phyloP scores from a whole-genome alignment of 2,329 filamentous ascomycete species.

The Cryphonectria parasitica region DNA sequence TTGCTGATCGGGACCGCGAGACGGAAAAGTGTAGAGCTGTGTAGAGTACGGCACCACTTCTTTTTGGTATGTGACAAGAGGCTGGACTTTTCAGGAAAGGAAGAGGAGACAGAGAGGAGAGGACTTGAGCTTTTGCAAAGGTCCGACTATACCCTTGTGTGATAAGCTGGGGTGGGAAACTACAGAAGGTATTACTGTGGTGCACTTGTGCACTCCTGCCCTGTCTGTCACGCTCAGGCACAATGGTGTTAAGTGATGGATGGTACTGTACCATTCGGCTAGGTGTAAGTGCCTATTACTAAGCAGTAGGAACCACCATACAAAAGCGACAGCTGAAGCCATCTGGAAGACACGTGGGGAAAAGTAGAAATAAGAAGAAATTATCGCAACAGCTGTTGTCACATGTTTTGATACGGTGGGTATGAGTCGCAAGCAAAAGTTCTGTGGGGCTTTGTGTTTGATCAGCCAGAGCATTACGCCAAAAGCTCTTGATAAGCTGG shows the following conservation, averaged over 20 bases:
- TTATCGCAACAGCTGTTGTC: neutral
- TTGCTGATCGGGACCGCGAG: neutral
- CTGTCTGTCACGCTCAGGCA: neutral
- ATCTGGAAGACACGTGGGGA: neutral
- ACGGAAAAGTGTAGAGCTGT: neutral
- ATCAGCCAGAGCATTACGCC: neutral
- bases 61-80: too few species aligned
- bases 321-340: neutral
- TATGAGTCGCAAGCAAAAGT: neutral
- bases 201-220: neutral
- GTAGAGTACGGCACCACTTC: neutral
- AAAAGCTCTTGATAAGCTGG: neutral
- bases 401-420: neutral
- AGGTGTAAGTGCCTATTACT: neutral
- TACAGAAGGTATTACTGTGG: neutral
- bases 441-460: neutral
- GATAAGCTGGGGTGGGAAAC: neutral
- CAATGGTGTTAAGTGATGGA: neutral
- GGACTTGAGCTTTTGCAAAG: too few species aligned
- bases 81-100: too few species aligned
- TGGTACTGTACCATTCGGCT: too few species aligned
- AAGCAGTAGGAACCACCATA: neutral
- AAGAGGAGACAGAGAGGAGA: too few species aligned
- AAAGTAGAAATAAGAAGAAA: neutral
- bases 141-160: neutral